Evolutionary conservation across 192 early-diverging fungal genomes (phyloP), one percentile per base, ranked within the genome.

Genomic region (Funneliformis mosseae): DNA sequence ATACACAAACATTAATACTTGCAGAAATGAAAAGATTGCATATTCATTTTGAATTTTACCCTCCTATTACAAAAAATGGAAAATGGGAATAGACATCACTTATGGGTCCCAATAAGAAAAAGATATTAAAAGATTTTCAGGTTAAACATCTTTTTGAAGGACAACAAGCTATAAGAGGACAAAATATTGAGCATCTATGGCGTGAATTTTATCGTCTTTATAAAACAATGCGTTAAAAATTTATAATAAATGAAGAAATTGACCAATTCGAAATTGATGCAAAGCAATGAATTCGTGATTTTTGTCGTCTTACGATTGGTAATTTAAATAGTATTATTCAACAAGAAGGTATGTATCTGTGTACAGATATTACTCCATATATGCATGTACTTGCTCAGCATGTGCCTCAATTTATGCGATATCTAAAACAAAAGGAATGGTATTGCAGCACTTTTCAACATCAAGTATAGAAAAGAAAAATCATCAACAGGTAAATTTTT

Each of bases 351-450:
- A 38, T 71, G 8, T 71, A 71, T 71, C 43, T 23, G 18, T 2
- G 25, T 16, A 16, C 28, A 14, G 67, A 69, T 69, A 11, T 69
- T 16, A 69, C 38, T 39, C 67, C 67, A 42, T 69, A 69, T 41
- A 69, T 69, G 43, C 69, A 71, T 71, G 69, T 71, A 2, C 46
- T 71, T 45, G 69, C 69, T n/a, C n/a, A 21, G 2, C n/a, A 71
- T 46, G 6, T 45, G 23, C 43, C 21, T 45, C 33, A 38, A 68
- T 68, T 68, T 68, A 41, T 68, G 25, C 18, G 25, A 62, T 21
- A 62, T 25, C 9, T 62, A 62, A 62, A 62, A 25, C 18, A 62
- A 8, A 62, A 62, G 61, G n/a, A 62, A 25, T 62, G 25, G 18
- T 27, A 62, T 62, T 62, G 21, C 61, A 8, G 18, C 25, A 25